phyloP scores from a whole-genome alignment of 2,329 filamentous ascomycete species.

The Hymenoscyphus occultus region DNA sequence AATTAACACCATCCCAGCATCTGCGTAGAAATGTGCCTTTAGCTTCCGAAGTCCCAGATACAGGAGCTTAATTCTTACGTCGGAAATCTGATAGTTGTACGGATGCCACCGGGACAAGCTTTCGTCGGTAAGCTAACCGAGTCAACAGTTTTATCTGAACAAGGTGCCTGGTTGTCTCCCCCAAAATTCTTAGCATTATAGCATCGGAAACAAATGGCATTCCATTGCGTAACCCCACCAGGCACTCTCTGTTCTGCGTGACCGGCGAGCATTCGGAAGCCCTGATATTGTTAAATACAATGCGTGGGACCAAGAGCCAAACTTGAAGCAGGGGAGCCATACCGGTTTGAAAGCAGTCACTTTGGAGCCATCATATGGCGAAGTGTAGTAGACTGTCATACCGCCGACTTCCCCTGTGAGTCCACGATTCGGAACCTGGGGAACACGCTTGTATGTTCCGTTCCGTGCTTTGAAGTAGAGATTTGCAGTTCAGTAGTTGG shows the following conservation, averaged over 20 bases:
- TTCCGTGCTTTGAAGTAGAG: slow-evolving; percentile 33
- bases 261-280: slow-evolving; percentile 16
- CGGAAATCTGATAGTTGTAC: slow-evolving; percentile 15
- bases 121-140: slow-evolving; percentile 13
- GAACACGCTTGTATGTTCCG: slow-evolving; percentile 34
- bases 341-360: slow-evolving; percentile 41
- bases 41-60: neutral
- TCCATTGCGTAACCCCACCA: slow-evolving; percentile 14
- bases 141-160: slow-evolving; percentile 15
- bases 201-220: slow-evolving; percentile 18
- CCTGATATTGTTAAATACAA: slow-evolving; percentile 3
- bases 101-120: slow-evolving; percentile 13
- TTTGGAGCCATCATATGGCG: slow-evolving; percentile 35
- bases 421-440: slow-evolving; percentile 35
- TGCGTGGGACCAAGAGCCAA: neutral
- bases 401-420: slow-evolving; percentile 37
- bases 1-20: slow-evolving; percentile 13
- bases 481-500: slow-evolving; percentile 36
- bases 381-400: slow-evolving; percentile 40
- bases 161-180: slow-evolving; percentile 14
- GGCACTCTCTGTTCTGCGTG: slow-evolving; percentile 7
- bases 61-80: slow-evolving; percentile 3
- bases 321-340: neutral
- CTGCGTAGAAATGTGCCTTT: neutral
- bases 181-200: slow-evolving; percentile 14